Conservation (phyloP, 2,329 filamentous ascomycete genomes). For the Aspergillus oerlinghausenensis region DNA sequence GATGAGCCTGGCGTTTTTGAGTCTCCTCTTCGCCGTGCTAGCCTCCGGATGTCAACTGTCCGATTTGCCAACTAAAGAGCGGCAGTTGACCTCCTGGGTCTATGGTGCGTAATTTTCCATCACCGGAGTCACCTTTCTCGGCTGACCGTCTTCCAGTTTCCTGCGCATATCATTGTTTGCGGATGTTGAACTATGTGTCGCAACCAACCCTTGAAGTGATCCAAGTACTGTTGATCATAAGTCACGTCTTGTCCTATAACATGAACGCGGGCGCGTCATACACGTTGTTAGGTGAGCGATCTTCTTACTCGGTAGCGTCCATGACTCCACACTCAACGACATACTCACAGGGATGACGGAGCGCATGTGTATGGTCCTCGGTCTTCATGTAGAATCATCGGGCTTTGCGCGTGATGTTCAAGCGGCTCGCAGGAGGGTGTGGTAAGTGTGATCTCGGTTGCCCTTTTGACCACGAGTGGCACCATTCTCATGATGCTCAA, state of each 20-base stretch:
- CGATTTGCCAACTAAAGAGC: constrained; percentile 51
- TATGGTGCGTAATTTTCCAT: constrained; percentile 46
- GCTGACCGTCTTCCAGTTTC: constrained; percentile 45
- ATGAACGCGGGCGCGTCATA: constrained; percentile 63
- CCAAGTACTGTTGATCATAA: constrained; percentile 58
- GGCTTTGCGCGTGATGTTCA: constrained; percentile 44
- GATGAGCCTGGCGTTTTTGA: constrained; percentile 55
- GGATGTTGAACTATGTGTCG: constrained; percentile 61
- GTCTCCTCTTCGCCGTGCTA: constrained; percentile 57
- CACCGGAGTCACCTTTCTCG: constrained; percentile 3
- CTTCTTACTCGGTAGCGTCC: background rate
- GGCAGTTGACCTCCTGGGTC: constrained; percentile 60
- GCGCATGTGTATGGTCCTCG: constrained; percentile 53
- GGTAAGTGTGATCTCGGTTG: constrained; percentile 21
- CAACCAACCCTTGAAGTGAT: constrained; percentile 58
- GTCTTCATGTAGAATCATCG: constrained; percentile 52
- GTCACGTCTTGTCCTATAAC: constrained; percentile 59
- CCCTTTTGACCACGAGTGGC: background rate
- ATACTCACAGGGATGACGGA: constrained; percentile 28
- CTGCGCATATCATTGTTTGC: constrained; percentile 60
- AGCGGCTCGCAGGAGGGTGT: constrained; percentile 34
- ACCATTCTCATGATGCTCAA: background rate
- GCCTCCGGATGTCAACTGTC: constrained; percentile 60
- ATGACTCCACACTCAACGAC: constrained; percentile 1
- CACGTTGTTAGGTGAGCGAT: constrained; percentile 50